Evolutionary conservation across 2,329 filamentous ascomycete genomes (phyloP).

Genomic region (Trichoderma aggressivum): DNA sequence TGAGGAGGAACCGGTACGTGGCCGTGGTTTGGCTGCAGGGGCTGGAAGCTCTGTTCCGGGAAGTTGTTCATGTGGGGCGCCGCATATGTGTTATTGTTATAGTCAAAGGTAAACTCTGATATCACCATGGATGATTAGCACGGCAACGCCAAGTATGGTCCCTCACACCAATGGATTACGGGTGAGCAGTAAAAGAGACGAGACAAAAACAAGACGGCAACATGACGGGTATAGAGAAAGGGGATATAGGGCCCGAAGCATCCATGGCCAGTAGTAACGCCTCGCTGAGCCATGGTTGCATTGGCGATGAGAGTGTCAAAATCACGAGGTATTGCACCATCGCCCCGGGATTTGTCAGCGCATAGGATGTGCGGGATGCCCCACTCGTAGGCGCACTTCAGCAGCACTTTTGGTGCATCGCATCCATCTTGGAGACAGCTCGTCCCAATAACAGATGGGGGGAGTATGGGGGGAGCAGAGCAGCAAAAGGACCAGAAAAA

Average conservation of each 20-base stretch:
- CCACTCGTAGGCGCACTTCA: conserved; percentile 21
- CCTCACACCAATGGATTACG: background rate
- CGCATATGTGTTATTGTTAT: conserved; percentile 48
- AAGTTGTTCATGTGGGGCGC: conserved; percentile 46
- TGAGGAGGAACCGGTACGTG: conserved; percentile 39
- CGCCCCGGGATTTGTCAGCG: conserved; percentile 44
- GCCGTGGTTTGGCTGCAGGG: conserved; percentile 52
- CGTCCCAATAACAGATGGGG: conserved; percentile 6
- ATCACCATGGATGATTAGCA: conserved; percentile 37
- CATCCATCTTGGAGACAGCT: conserved; percentile 8
- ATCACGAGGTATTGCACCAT: conserved; percentile 65
- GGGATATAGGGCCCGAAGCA: conserved; percentile 10
- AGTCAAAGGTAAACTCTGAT: conserved; percentile 60
- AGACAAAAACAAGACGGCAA: background rate
- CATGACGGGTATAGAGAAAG: background rate
- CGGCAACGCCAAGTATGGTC: background rate
- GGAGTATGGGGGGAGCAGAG: conserved; percentile 13
- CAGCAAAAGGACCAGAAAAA: conserved; percentile 5
- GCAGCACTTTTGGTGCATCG: conserved; percentile 27
- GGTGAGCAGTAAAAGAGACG: background rate
- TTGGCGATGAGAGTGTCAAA: conserved; percentile 20
- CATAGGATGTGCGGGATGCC: conserved; percentile 22
- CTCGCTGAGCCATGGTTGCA: conserved; percentile 1
- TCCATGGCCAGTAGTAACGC: conserved; percentile 11
- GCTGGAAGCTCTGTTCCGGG: conserved; percentile 43